These are phyloP conservation scores for Linnemannia hyalina DNA, from an alignment of 192 early-diverging fungal genomes.

Conservation along the genomic window DNA sequence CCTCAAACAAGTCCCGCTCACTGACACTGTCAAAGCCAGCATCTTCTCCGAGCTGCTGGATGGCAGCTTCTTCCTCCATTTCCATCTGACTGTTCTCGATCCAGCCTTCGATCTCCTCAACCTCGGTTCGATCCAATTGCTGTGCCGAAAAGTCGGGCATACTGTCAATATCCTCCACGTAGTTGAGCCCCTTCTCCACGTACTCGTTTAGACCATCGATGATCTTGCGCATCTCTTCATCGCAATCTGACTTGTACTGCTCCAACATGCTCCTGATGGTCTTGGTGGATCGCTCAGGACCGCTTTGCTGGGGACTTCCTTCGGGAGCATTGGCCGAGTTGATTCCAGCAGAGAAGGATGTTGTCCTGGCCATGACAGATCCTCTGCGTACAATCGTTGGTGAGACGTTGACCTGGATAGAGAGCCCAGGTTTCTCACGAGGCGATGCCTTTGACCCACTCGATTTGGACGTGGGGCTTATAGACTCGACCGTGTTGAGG, in stretches of 20 bases:
- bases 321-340: constrained; percentile 40
- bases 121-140: constrained; percentile 45
- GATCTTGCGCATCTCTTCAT: constrained; percentile 66
- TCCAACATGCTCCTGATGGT: constrained; percentile 54
- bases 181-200: constrained; percentile 71
- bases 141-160: constrained; percentile 46
- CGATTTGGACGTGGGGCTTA: constrained; percentile 28
- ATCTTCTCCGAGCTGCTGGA: constrained; percentile 18
- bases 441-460: constrained; percentile 28
- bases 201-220: constrained; percentile 76
- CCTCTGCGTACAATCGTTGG: constrained; percentile 39
- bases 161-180: constrained; percentile 59
- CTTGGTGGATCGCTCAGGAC: constrained; percentile 48
- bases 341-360: constrained; percentile 52
- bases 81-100: constrained; percentile 59
- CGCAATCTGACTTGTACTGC: constrained; percentile 51
- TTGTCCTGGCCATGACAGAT: constrained; percentile 48
- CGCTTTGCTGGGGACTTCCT: constrained; percentile 32
- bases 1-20: constrained; percentile 21
- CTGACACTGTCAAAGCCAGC: constrained; percentile 26
- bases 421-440: constrained; percentile 47
- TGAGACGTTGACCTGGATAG: constrained; percentile 51
- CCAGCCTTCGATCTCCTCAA: constrained; percentile 54
- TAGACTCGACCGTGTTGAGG: constrained; percentile 22
- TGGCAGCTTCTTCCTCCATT: constrained; percentile 44